These are phyloP conservation scores for Selaginella moellendorffii DNA, from an alignment of 75 land plant genomes.

Conservation along the genomic window DNA sequence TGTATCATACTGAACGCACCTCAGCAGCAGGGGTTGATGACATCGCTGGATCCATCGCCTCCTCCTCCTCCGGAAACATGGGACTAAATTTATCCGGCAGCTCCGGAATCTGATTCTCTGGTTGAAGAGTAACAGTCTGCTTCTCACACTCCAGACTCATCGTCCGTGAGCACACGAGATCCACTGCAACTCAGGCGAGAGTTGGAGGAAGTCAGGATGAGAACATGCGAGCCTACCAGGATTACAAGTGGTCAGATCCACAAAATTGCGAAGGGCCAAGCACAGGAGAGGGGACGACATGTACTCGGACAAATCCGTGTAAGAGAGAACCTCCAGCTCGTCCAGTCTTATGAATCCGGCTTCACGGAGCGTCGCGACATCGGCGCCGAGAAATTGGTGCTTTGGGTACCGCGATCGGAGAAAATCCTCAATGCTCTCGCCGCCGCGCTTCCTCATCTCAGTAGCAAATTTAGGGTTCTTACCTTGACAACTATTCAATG, in stretches of 20 bases:
- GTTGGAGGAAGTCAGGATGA: neutral
- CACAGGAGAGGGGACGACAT: constrained; percentile 2
- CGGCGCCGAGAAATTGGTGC: constrained; percentile 2
- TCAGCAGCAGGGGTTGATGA: neutral
- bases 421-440: constrained; percentile 1
- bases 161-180: constrained; percentile 1
- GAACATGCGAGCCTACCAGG: constrained; percentile 2
- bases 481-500: too few relatives aligned
- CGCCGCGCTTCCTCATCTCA: constrained; percentile 1
- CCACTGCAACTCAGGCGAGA: constrained; percentile 1
- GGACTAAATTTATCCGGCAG: constrained; percentile 1
- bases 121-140: neutral
- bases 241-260: neutral
- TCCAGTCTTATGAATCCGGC: constrained; percentile 1
- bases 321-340: constrained; percentile 1
- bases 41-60: constrained; percentile 1
- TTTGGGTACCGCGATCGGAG: neutral
- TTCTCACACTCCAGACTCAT: constrained; percentile 1
- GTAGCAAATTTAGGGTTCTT: neutral
- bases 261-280: constrained; percentile 1
- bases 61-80: constrained; percentile 2
- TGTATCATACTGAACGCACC: constrained; percentile 1
- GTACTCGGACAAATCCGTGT: constrained; percentile 1
- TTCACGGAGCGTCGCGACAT: constrained; percentile 2
- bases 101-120: constrained; percentile 1